Evolutionary conservation across 148 eudicot species (phyloP).

Genomic region (Limonium bicolor): DNA sequence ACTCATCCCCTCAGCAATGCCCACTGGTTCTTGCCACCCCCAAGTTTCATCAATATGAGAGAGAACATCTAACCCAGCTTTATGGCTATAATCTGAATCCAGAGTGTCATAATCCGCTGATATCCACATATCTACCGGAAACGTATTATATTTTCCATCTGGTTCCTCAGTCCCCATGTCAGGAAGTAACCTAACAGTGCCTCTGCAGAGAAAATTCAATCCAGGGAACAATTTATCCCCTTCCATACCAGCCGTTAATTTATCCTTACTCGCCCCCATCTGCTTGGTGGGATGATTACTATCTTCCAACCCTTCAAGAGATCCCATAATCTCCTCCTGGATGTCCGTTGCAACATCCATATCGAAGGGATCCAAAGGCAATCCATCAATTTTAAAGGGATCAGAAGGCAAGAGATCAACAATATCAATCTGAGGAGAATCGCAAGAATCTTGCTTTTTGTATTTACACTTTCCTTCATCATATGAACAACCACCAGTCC

Average conservation of each 20-base stretch:
- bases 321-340: constrained; percentile 3
- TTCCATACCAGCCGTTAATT: neutral
- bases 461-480: neutral
- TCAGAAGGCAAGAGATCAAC: constrained; percentile 5
- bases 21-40: neutral
- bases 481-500: too few species aligned
- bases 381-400: constrained; percentile 3
- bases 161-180: constrained; percentile 1
- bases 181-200: constrained; percentile 3
- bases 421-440: neutral
- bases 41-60: constrained; percentile 1
- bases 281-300: neutral
- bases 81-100: neutral
- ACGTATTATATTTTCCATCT: constrained; percentile 1
- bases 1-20: neutral
- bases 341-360: too few species aligned
- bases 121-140: constrained; percentile 1
- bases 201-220: constrained; percentile 3
- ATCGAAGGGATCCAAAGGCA: constrained; percentile 5
- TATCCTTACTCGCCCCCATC: neutral
- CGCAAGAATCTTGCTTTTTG: neutral
- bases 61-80: too few species aligned
- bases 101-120: too few species aligned
- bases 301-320: constrained; percentile 1
- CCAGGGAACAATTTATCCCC: constrained; percentile 5